A percentile compares a stretch with the other conserved stretches of the same genome.
Evolutionary conservation across 345 rosid genomes (phyloP).

Genomic region (thale cress (Arabidopsis thaliana)): TAIR10.1 NC_003075.7:17060001-17060500

Average conservation of each 20-base stretch:
- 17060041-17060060: constrained; percentile 85
- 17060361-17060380: constrained; percentile 74
- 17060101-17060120: constrained; percentile 73
- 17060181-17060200: background rate
- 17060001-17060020: constrained; percentile 99
- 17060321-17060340: constrained; percentile 69
- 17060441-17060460: constrained; percentile 74
- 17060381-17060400: constrained; percentile 96
- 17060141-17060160: constrained; percentile 9
- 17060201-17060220: constrained; percentile 4
- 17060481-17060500: constrained; percentile 17
- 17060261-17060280: constrained; percentile 75
- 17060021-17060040: constrained; percentile 98
- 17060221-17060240: constrained; percentile 55
- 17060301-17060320: constrained; percentile 71
- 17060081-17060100: constrained; percentile 94
- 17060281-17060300: constrained; percentile 84
- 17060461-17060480: constrained; percentile 31
- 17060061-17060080: constrained; percentile 82
- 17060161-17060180: background rate
- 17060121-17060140: constrained; percentile 21
- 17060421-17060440: constrained; percentile 90
- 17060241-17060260: constrained; percentile 79
- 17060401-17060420: constrained; percentile 98
- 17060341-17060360: constrained; percentile 60